phyloP scores from a whole-genome alignment of 768 basidiomycete species.

The Kwoniella bestiolae region DNA sequence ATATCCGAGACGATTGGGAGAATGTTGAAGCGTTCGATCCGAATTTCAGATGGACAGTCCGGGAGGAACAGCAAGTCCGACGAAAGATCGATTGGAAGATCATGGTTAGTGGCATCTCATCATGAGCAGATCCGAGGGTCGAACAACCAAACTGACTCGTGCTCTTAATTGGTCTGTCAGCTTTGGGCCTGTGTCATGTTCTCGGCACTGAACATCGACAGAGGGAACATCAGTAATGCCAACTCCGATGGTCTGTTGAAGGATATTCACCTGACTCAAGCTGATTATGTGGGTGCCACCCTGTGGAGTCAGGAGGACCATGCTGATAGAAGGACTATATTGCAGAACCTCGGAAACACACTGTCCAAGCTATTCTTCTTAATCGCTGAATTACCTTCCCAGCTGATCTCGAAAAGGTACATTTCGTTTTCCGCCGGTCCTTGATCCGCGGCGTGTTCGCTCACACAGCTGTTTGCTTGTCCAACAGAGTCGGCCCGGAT shows the following conservation, averaged over 20 bases:
- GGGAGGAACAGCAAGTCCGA: constrained; percentile 65
- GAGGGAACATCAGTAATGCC: constrained; percentile 69
- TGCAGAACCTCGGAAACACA: constrained; percentile 61
- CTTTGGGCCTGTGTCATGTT: constrained; percentile 64
- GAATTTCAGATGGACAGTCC: constrained; percentile 71
- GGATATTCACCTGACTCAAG: constrained; percentile 65
- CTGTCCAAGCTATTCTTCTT: constrained; percentile 61
- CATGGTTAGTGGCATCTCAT: constrained; percentile 57
- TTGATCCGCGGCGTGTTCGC: no score
- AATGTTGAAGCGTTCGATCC: constrained; percentile 68
- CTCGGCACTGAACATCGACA: constrained; percentile 58
- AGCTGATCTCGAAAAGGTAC: constrained; percentile 67
- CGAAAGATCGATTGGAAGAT: constrained; percentile 68
- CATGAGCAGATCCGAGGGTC: neutral
- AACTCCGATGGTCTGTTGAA: constrained; percentile 70
- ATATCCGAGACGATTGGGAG: constrained; percentile 27
- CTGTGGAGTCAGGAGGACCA: neutral
- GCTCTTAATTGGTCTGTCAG: constrained; percentile 3
- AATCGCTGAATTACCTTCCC: constrained; percentile 69
- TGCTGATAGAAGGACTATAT: neutral
- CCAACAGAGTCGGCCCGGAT: constrained; percentile 64
- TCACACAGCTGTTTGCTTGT: no score
- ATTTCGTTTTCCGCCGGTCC: no score
- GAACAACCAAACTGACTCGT: no score
- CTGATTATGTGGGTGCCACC: constrained; percentile 47